A percentile compares a stretch with the other conserved stretches of the same genome.
phyloP scores from a whole-genome alignment of 2,329 filamentous ascomycete genomes.

The Pyrenophora tritici-repentis region DNA sequence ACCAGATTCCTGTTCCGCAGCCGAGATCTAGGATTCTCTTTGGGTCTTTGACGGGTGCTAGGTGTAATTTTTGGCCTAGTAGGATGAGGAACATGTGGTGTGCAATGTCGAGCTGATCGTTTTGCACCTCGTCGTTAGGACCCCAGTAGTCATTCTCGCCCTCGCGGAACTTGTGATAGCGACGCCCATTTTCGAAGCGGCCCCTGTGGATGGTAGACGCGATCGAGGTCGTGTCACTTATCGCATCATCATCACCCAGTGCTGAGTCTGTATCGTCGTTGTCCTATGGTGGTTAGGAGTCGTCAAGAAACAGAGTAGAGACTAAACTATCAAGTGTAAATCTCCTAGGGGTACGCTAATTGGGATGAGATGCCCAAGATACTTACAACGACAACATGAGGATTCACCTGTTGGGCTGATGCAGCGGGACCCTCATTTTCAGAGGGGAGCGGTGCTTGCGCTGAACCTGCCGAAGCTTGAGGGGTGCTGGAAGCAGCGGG shows the following conservation, averaged over 20 bases:
- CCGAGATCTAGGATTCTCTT: slow-evolving; percentile 31
- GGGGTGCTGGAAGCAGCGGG: not conserved
- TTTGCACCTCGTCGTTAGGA: slow-evolving; percentile 38
- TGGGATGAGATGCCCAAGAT: not conserved
- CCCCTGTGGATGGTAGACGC: slow-evolving; percentile 37
- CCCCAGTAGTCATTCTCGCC: slow-evolving; percentile 41
- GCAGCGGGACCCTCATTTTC: slow-evolving; percentile 10
- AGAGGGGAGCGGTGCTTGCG: not conserved
- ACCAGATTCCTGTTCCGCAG: slow-evolving; percentile 39
- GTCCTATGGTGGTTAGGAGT: slow-evolving; percentile 5
- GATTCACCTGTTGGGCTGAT: slow-evolving; percentile 17
- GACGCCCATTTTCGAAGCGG: slow-evolving; percentile 40
- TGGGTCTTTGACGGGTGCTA: slow-evolving; percentile 30
- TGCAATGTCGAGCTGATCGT: slow-evolving; percentile 36
- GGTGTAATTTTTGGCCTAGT: slow-evolving; percentile 29
- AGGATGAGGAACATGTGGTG: slow-evolving; percentile 35
- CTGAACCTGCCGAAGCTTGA: not conserved
- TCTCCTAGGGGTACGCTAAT: too few relatives aligned
- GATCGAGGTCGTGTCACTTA: slow-evolving; percentile 40
- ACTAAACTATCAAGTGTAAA: too few relatives aligned
- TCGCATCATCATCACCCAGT: slow-evolving; percentile 7
- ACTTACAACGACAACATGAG: slow-evolving; percentile 16
- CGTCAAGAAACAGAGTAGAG: not conserved
- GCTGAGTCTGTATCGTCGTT: slow-evolving; percentile 29
- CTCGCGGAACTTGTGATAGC: slow-evolving; percentile 40